Evolutionary conservation across 75 land plant species (phyloP), one percentile per base, ranked within the genome.

Genomic region (Pinus taeda): DNA sequence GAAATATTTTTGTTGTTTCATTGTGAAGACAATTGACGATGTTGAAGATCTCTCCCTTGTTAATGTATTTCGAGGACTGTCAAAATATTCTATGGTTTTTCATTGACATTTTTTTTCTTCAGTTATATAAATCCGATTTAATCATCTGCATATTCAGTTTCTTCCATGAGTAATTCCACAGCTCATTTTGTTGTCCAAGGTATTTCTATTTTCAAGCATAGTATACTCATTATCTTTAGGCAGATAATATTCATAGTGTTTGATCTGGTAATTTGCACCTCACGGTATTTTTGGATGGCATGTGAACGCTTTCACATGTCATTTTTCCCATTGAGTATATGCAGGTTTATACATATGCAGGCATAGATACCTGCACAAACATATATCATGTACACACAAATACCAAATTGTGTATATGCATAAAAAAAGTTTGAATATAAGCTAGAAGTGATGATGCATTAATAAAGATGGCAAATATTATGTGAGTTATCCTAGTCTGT

Each of bases 41-140:
- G 42, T 20, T 6, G 45, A 69, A 39, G 5, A 17, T 69, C 8
- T 7, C 24, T 39, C 7, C 42, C 36, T 69, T 39, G 42, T 20
- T 3, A 5, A 4, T 20, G 49, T 39, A 39, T 39, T 20, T 36
- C 17, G 8, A 69, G 18, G 8, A 20, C 49, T n/a, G 49, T 7
- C 53, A 8, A 21, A 42, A 5, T 39, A 39, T 69, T 69, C 12
- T 8, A 42, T 33, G 8, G 20, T 39, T 36, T 69, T 42, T 20
- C 37, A 69, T n/a, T 69, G 71, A 33, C 71, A 69, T 42, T 39
- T 53, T 39, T 39, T 69, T 39, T n/a, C n/a, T 69, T n/a, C 21
- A 69, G 42, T 12, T 37, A 8, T 20, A 6, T 67, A 37, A 8
- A 36, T 53, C 49, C 8, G 3, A 39, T 42, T 39, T 39, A 69